Evolutionary conservation across 345 rosid genomes (phyloP).

Genomic region (Moricandia arvensis): DNA sequence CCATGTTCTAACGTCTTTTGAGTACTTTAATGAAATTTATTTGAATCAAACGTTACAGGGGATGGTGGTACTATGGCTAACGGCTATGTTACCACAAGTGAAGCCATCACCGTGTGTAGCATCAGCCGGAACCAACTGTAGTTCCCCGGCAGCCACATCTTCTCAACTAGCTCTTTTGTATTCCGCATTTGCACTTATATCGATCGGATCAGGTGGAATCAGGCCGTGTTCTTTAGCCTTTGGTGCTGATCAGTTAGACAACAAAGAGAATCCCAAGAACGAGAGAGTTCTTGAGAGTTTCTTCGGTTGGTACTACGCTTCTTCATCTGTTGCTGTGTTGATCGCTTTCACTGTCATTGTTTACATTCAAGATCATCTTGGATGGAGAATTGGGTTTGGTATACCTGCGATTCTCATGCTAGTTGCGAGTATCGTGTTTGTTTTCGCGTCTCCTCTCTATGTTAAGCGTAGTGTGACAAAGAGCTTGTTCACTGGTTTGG

Average conservation of each 20-base stretch:
- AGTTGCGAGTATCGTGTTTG: constrained; percentile 43
- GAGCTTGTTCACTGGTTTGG: constrained; percentile 55
- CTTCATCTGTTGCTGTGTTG: constrained; percentile 48
- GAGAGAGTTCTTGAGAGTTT: constrained; percentile 57
- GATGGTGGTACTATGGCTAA: constrained; percentile 70
- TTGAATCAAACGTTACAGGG: constrained; percentile 45
- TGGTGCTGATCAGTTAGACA: constrained; percentile 65
- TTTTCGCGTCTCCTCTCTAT: constrained; percentile 53
- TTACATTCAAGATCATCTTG: constrained; percentile 62
- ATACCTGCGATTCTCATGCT: constrained; percentile 64
- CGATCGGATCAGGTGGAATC: constrained; percentile 76
- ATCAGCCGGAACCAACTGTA: constrained; percentile 35
- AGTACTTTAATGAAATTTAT: background rate
- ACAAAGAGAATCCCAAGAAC: constrained; percentile 50
- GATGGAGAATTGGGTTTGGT: constrained; percentile 66
- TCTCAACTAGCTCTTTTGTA: constrained; percentile 49
- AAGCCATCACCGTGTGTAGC: constrained; percentile 53
- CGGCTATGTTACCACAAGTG: constrained; percentile 56
- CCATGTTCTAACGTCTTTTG: background rate
- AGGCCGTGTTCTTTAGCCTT: constrained; percentile 78
- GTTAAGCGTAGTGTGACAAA: constrained; percentile 43
- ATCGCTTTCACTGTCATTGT: constrained; percentile 58
- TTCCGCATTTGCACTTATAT: constrained; percentile 49
- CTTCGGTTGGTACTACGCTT: constrained; percentile 72
- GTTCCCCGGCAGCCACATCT: constrained; percentile 41